Evolutionary conservation across 495 filamentous ascomycete genomes (phyloP).

Genomic region (Neurospora sp.): DNA sequence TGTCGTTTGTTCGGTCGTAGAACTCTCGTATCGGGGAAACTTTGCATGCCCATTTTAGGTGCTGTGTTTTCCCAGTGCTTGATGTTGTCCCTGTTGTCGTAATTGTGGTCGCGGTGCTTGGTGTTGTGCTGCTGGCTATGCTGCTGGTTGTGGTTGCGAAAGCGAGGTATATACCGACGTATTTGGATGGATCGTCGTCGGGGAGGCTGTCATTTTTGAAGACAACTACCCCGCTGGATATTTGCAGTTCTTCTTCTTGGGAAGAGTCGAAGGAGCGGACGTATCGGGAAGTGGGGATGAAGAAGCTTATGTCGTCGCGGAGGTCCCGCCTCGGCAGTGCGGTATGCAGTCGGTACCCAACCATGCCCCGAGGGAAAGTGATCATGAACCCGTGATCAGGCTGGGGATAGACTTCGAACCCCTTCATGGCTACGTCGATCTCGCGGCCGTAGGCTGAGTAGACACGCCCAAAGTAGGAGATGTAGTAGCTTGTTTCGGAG

Average conservation of each 20-base stretch:
- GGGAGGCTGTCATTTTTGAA: neutral
- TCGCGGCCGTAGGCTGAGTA: constrained; percentile 16
- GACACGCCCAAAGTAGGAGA: constrained; percentile 16
- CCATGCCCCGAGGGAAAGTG: constrained; percentile 15
- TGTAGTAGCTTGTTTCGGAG: constrained; percentile 8
- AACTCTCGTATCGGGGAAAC: neutral
- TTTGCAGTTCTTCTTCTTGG: neutral
- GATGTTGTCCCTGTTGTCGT: neutral
- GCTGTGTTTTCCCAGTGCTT: neutral
- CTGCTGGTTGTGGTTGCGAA: neutral
- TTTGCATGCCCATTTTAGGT: neutral
- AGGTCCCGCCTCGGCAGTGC: constrained; percentile 6
- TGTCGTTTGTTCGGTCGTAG: neutral
- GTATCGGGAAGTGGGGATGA: constrained; percentile 4
- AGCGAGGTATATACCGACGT: neutral
- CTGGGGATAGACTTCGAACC: constrained; percentile 5
- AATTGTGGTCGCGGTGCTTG: neutral
- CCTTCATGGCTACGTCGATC: constrained; percentile 17
- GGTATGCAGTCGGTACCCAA: constrained; percentile 1
- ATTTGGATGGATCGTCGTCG: neutral
- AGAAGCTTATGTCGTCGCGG: constrained; percentile 12
- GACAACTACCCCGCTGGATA: neutral
- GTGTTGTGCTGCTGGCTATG: neutral
- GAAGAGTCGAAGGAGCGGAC: neutral
- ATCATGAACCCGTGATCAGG: constrained; percentile 13